A percentile compares a stretch with the other conserved stretches of the same genome.
phyloP scores from a whole-genome alignment of 2,329 filamentous ascomycete genomes.

The Pseudocercospora fuligena region DNA sequence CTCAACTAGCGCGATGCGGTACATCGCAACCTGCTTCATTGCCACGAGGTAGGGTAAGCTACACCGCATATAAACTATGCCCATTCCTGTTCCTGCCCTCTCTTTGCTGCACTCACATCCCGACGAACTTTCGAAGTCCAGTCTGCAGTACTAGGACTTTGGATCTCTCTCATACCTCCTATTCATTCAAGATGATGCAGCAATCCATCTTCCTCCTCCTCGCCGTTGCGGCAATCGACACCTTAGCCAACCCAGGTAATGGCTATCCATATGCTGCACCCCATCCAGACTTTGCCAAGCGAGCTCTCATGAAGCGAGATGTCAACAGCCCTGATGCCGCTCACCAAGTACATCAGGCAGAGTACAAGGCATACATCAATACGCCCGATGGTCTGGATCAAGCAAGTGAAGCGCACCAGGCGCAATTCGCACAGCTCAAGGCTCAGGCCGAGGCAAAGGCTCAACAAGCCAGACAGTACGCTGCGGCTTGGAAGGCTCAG shows the following conservation, averaged over 20 bases:
- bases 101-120: neutral
- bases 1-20: neutral
- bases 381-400: neutral
- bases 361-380: neutral
- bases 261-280: neutral
- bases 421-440: neutral
- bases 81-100: neutral
- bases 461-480: neutral
- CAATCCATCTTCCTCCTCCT: neutral
- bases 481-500: neutral
- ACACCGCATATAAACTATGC: neutral
- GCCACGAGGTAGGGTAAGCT: conserved; percentile 1
- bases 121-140: neutral
- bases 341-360: neutral
- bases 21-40: neutral
- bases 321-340: neutral
- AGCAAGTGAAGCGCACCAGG: neutral
- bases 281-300: neutral
- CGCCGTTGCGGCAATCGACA: neutral
- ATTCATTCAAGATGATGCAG: neutral
- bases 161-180: neutral
- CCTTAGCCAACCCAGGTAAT: neutral
- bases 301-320: neutral
- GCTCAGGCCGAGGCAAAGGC: neutral
- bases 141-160: conserved; percentile 2